These are phyloP conservation scores for Yamadazyma pseudoaaseri DNA, from an alignment of 1,139 yeast species.

Conservation along the genomic window DNA sequence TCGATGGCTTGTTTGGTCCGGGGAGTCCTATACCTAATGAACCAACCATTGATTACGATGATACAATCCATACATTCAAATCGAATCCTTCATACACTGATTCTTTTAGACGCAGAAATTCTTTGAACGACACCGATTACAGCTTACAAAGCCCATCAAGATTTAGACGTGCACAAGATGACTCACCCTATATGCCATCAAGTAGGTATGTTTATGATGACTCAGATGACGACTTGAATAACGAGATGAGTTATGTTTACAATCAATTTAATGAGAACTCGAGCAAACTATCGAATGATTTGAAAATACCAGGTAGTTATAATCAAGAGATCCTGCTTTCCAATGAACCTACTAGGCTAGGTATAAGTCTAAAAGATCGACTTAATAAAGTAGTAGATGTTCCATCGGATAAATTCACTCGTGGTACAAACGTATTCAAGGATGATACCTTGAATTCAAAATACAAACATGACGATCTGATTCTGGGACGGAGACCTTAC, in stretches of 20 bases:
- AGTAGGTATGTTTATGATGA: constrained; percentile 12
- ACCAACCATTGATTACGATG: constrained; percentile 38
- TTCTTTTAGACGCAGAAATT: not conserved
- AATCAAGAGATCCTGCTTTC: not conserved
- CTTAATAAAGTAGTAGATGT: not conserved
- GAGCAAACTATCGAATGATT: constrained; percentile 9
- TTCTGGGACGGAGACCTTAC: not conserved
- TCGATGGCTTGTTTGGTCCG: constrained; percentile 15
- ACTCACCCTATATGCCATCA: not conserved
- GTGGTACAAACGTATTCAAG: not conserved
- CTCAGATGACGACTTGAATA: constrained; percentile 27
- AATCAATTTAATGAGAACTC: constrained; percentile 13
- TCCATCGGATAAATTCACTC: constrained; percentile 1
- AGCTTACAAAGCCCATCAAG: not conserved
- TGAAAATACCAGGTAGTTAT: constrained; percentile 23
- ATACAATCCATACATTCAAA: constrained; percentile 21
- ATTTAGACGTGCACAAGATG: not conserved
- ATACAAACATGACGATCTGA: not conserved
- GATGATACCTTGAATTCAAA: constrained; percentile 2
- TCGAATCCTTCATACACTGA: constrained; percentile 1
- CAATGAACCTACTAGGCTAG: not conserved
- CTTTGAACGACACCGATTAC: not conserved
- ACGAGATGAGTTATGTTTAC: constrained; percentile 14
- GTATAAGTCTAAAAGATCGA: not conserved
- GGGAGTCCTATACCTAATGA: constrained; percentile 29